Base-by-base conservation (phyloP, 129 eudicot species). In the Arctium lappa region DNA sequence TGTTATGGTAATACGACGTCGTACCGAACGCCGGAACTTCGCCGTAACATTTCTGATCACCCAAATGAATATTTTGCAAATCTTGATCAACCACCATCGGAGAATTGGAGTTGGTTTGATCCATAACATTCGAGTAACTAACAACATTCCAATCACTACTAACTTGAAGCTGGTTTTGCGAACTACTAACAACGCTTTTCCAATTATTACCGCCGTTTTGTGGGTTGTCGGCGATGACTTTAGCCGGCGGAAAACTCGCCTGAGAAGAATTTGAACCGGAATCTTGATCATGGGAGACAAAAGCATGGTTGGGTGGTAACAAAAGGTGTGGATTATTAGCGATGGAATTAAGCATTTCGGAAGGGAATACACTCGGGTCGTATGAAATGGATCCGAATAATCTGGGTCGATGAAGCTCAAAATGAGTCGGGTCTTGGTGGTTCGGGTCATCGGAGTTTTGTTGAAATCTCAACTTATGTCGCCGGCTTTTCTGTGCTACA, bases 401-500 rank as follows among this genome's bases (percentile, higher is more conserved):
- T 83, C 89, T 77, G 38, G 68, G 86, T 75, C 87, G 74, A 69
- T 77, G 82, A 6, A 30, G 74, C 12, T 88, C 85, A 7, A 85
- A 75, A 29, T 90, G 88, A 16, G 27, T 22, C 27, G 75, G 29
- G 68, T 82, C 81, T 18, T 88, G 86, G 53, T 85, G 84, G 74
- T 72, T 85, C 56, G 80, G 83, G 69, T 86, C 85, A 36, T 84
- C 83, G 70, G 86, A 66, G 76, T 78, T 81, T 46, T 88, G 86
- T 48, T 89, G 90, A 76, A 90, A 79, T 66, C 98, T 87, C 29
- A 94, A 75, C 86, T 92, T 94, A 81, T 92, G 94, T 5, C 98
- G 87, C 46, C 97, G 85, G 89, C 90, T 92, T 88, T 91, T 92
- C 74, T 92, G 98, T 0, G 98, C 93, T 32, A 92, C 89, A 74